These are phyloP conservation scores for Thelonectria rubi DNA, from an alignment of 2,329 filamentous ascomycete genomes.

Conservation along the genomic window DNA sequence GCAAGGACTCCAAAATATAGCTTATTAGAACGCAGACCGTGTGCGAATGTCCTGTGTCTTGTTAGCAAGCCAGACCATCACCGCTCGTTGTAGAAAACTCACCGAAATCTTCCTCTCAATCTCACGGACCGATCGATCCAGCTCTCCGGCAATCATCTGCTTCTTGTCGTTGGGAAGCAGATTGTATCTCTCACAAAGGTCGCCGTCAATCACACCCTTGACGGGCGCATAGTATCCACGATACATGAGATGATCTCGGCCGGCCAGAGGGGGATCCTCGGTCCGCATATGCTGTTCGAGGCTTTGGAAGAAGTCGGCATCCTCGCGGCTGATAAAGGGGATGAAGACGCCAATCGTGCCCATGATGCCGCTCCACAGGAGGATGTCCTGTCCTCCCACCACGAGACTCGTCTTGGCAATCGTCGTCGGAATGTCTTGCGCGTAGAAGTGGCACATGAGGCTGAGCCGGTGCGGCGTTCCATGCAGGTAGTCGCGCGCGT, in stretches of 20 bases:
- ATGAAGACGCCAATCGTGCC: conserved; percentile 94
- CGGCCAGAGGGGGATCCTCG: conserved; percentile 87
- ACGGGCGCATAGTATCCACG: conserved; percentile 95
- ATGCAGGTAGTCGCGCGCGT: conserved; percentile 89
- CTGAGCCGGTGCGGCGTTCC: conserved; percentile 86
- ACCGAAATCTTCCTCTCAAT: conserved; percentile 95
- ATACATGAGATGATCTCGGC: conserved; percentile 95
- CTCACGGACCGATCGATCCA: conserved; percentile 89
- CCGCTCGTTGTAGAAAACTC: conserved; percentile 38
- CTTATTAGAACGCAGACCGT: conserved; percentile 63
- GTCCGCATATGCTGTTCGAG: conserved; percentile 87
- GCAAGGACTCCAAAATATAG: conserved; percentile 34
- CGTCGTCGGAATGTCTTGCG: conserved; percentile 90
- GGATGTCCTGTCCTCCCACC: conserved; percentile 87
- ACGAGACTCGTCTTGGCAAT: conserved; percentile 90
- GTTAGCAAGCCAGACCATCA: conserved; percentile 35
- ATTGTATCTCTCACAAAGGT: conserved; percentile 92
- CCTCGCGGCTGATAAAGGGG: conserved; percentile 89
- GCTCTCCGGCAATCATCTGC: conserved; percentile 90
- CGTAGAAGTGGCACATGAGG: conserved; percentile 87
- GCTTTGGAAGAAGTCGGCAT: conserved; percentile 97
- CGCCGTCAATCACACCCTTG: conserved; percentile 96
- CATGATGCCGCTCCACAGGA: conserved; percentile 94
- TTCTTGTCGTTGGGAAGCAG: conserved; percentile 88
- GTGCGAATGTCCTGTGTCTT: conserved; percentile 63